Base-by-base conservation (phyloP, 768 basidiomycete genomes). In the Agrocybe praecox region DNA sequence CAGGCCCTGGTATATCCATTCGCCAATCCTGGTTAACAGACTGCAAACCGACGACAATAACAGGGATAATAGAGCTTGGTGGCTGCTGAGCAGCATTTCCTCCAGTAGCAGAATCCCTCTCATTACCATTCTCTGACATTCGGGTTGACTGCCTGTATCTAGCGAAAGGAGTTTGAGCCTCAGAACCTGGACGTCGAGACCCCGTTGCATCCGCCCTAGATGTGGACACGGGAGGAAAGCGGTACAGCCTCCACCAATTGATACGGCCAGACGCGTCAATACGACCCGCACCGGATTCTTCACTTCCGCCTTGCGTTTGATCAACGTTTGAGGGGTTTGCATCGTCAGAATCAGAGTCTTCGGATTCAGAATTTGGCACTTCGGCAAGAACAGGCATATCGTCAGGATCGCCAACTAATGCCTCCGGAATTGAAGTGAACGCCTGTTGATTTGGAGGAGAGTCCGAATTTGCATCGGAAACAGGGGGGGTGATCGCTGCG, bases 211-310 rank as follows among this genome's bases (percentile, higher is more conserved):
- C 65, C 19, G 68, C 53, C 19, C 70, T 51, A 45, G 77, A 68
- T 55, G 77, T 62, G 19, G 62, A 58, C 70, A 91, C 87, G 36
- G 89, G 79, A 8, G 88, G 88, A 75, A 92, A 92, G n/a, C 90
- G 82, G 66, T 91, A 91, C 63, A 91, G 71, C 53, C 90, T 76
- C 91, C 91, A 92, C 84, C 90, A 89, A 65, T 92, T 92, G 55
- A 92, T 80, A 17, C 81, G 69, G 12, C 76, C 78, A 43, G 72
- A 66, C 3, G 70, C 71, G 49, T 73, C 73, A 46, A 75, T 61
- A 42, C 69, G 65, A 21, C 59, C 50, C 1, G 58, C 46, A 23
- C 54, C 60, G 23, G 43, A 42, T 42, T 45, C 26, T 32, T 29
- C 18, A 22, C 14, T 5, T 42, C 48, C 21, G n/a, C 33, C 53